Conservation (phyloP, 768 basidiomycete genomes). For the Termitomyces sp. region DNA sequence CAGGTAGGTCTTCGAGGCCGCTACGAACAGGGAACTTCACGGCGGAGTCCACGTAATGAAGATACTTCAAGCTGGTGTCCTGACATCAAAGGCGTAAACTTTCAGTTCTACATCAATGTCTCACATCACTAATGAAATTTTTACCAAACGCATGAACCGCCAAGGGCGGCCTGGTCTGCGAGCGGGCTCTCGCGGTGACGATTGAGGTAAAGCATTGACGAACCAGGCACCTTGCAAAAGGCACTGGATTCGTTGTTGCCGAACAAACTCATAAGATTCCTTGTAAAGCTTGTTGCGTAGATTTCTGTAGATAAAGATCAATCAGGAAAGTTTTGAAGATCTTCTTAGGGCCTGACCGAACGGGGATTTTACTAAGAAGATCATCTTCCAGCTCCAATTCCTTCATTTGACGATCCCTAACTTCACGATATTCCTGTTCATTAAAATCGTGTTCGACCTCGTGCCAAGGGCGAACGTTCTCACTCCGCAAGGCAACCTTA, state of each 20-base stretch:
- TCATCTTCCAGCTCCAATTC: conserved; percentile 90
- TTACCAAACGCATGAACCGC: conserved; percentile 85
- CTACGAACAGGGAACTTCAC: conserved; percentile 76
- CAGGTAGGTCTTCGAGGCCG: conserved; percentile 85
- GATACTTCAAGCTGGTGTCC: conserved; percentile 76
- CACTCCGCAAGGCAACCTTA: conserved; percentile 71
- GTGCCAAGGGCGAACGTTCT: conserved; percentile 78
- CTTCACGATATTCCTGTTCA: conserved; percentile 81
- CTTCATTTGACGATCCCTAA: conserved; percentile 86
- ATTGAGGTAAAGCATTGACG: conserved; percentile 67
- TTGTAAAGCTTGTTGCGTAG: conserved; percentile 83
- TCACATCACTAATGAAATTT: conserved; percentile 11
- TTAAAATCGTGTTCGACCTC: conserved; percentile 80
- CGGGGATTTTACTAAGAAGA: conserved; percentile 78
- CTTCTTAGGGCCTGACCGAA: conserved; percentile 55
- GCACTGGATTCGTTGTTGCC: conserved; percentile 86
- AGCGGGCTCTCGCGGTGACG: conserved; percentile 48
- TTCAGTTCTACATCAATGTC: background rate
- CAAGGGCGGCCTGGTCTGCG: conserved; percentile 68
- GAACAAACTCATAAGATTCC: conserved; percentile 88
- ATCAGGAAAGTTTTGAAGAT: conserved; percentile 3
- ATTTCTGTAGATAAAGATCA: conserved; percentile 47
- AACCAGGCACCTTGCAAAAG: conserved; percentile 92
- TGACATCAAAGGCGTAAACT: conserved; percentile 26
- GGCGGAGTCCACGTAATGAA: conserved; percentile 84